Conservation (phyloP, 805 yeast species). For the Myxozyma vanderwaltii region DNA sequence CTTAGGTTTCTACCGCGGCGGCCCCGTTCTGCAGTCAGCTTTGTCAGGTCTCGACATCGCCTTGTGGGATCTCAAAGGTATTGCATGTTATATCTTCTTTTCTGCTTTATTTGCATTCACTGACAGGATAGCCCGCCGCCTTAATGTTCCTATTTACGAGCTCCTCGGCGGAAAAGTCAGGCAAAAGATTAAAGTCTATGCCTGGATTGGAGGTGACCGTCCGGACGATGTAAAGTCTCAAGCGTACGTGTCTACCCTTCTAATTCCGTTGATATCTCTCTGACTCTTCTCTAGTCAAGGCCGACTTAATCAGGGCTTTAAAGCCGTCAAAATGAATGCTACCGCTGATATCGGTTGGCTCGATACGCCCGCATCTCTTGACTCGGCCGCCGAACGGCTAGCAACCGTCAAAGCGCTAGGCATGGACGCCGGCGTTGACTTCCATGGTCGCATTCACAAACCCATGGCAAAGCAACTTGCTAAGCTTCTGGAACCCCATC, state of each 20-base stretch:
- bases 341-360: constrained; percentile 39
- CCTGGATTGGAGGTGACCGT: constrained; percentile 43
- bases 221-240: constrained; percentile 38
- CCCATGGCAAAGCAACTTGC: constrained; percentile 42
- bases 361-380: constrained; percentile 37
- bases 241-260: constrained; percentile 31
- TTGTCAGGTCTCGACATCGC: constrained; percentile 43
- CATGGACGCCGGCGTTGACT: constrained; percentile 40
- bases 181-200: constrained; percentile 39
- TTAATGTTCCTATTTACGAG: constrained; percentile 41
- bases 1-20: constrained; percentile 42
- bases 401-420: constrained; percentile 37
- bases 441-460: constrained; percentile 42
- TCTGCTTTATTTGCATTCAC: background rate
- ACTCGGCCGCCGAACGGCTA: constrained; percentile 39
- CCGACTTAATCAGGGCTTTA: constrained; percentile 41
- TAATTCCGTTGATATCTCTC: background rate
- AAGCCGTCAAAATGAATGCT: constrained; percentile 43
- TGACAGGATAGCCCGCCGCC: constrained; percentile 21
- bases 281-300: constrained; percentile 14
- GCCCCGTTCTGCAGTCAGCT: constrained; percentile 42
- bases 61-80: constrained; percentile 43
- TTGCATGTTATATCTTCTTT: background rate
- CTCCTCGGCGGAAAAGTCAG: constrained; percentile 42
- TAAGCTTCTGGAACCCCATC: constrained; percentile 37